These are phyloP conservation scores for Hortiboletus flavorubellus DNA, from an alignment of 768 basidiomycete species.

Conservation along the genomic window DNA sequence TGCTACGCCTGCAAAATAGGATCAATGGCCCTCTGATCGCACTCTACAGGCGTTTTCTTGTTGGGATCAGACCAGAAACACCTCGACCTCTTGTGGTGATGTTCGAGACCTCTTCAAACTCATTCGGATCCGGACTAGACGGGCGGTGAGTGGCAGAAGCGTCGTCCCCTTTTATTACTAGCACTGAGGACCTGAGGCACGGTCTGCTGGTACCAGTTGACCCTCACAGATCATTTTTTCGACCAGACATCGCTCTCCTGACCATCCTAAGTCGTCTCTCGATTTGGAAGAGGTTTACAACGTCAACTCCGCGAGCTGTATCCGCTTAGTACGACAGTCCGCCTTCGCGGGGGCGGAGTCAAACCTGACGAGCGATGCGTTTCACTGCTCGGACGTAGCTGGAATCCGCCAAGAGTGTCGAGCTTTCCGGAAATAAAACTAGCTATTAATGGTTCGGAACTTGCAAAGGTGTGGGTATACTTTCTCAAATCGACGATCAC, in stretches of 20 bases:
- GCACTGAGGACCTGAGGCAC: too few species aligned
- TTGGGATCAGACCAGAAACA: not conserved
- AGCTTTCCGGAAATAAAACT: not conserved
- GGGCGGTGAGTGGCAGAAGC: not conserved
- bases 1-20: not conserved
- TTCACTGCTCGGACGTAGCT: not conserved
- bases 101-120: not conserved
- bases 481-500: not conserved
- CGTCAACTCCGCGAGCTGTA: conserved; percentile 32
- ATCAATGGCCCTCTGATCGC: not conserved
- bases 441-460: not conserved
- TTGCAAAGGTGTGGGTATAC: not conserved
- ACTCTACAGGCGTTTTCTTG: not conserved
- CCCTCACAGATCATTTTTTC: not conserved
- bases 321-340: conserved; percentile 20
- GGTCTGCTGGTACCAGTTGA: not conserved
- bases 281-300: conserved; percentile 25
- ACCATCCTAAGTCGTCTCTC: conserved; percentile 22
- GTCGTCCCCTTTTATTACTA: not conserved
- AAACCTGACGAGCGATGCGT: not conserved
- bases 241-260: not conserved
- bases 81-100: not conserved
- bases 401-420: not conserved
- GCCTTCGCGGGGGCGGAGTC: conserved; percentile 32
- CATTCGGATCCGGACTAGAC: not conserved